These are phyloP conservation scores for Chlorokybus atmophyticus DNA, from an alignment of 139 green algal genomes.

Conservation along the genomic window DNA sequence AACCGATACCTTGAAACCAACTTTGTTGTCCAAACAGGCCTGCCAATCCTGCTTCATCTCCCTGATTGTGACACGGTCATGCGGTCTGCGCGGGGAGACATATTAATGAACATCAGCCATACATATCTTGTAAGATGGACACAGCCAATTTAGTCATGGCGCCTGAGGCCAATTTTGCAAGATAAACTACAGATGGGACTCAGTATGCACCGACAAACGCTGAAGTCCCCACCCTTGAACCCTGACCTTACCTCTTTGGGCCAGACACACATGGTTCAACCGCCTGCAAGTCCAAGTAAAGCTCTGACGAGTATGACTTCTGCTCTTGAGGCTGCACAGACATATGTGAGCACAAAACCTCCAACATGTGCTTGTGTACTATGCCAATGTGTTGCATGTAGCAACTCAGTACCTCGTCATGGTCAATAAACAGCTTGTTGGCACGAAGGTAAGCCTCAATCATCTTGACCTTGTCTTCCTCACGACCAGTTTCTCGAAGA, in stretches of 20 bases:
- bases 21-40: slow-evolving; percentile 26
- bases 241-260: slow-evolving; percentile 23
- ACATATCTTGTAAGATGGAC: too few relatives aligned
- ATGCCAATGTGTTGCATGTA: too few relatives aligned
- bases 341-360: too few relatives aligned
- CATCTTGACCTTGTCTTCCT: slow-evolving; percentile 11
- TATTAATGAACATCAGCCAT: too few relatives aligned
- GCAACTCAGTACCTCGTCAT: slow-evolving; percentile 22
- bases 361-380: too few relatives aligned
- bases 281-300: slow-evolving; percentile 16
- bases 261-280: slow-evolving; percentile 27
- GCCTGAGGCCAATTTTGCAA: too few relatives aligned
- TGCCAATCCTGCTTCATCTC: slow-evolving; percentile 33
- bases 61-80: slow-evolving; percentile 18
- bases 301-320: slow-evolving; percentile 13
- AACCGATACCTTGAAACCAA: slow-evolving; percentile 34
- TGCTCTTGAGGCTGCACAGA: slow-evolving; percentile 19
- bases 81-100: slow-evolving; percentile 18
- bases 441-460: slow-evolving; percentile 26
- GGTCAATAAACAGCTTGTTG: slow-evolving; percentile 27
- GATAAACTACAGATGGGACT: too few relatives aligned
- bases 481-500: neutral
- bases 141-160: too few relatives aligned
- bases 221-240: too few relatives aligned
- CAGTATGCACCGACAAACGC: too few relatives aligned